phyloP scores from a whole-genome alignment of 2,329 filamentous ascomycete genomes.

The Monilinia fructigena region DNA sequence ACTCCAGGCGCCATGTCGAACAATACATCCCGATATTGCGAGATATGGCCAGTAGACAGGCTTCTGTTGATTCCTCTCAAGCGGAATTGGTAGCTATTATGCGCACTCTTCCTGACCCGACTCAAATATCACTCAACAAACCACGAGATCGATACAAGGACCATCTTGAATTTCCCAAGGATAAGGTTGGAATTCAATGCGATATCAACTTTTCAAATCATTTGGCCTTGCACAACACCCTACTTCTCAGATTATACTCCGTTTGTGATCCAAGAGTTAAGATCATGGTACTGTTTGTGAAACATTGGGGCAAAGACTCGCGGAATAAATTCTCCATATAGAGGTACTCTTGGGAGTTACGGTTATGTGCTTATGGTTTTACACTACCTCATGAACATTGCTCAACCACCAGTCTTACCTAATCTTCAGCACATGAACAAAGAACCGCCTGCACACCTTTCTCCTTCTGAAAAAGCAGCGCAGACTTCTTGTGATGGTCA shows the following conservation, averaged over 20 bases:
- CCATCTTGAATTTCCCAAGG: conserved; percentile 73
- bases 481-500: conserved; percentile 57
- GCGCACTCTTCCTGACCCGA: conserved; percentile 39
- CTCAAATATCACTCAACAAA: conserved; percentile 50
- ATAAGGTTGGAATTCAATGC: conserved; percentile 77
- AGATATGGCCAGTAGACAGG: conserved; percentile 38
- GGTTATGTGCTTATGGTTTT: conserved; percentile 91
- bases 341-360: conserved; percentile 83
- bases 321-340: conserved; percentile 83
- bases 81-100: conserved; percentile 32
- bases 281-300: conserved; percentile 79
- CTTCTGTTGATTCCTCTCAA: conserved; percentile 19
- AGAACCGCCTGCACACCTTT: conserved; percentile 46
- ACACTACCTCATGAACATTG: conserved; percentile 84
- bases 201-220: conserved; percentile 91
- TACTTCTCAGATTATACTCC: conserved; percentile 79
- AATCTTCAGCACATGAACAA: conserved; percentile 68
- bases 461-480: conserved; percentile 44
- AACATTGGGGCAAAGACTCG: conserved; percentile 87
- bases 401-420: conserved; percentile 75
- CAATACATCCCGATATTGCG: conserved; percentile 54
- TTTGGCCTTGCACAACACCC: conserved; percentile 79
- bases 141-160: conserved; percentile 55
- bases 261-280: conserved; percentile 74
- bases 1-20: conserved; percentile 43